These are phyloP conservation scores for Rhododendron ferrugineum DNA, from an alignment of 148 eudicot genomes.

Conservation along the genomic window DNA sequence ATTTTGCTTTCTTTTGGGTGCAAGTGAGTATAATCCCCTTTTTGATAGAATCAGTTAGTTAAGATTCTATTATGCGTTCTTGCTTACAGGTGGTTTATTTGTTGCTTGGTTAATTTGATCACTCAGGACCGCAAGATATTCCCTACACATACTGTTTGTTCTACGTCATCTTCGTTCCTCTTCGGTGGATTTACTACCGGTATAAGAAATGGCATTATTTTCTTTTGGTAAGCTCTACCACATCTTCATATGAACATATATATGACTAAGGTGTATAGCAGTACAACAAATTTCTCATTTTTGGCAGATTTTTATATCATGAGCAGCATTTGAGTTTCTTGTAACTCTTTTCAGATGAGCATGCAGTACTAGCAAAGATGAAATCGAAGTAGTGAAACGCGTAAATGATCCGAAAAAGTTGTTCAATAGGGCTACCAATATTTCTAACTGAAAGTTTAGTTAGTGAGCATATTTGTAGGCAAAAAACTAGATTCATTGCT, in stretches of 20 bases:
- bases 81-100: not conserved
- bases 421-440: not conserved
- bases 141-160: slow-evolving; percentile 81
- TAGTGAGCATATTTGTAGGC: not conserved
- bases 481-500: not conserved
- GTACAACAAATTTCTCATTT: not conserved
- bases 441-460: not conserved
- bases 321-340: not conserved
- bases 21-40: slow-evolving; percentile 56
- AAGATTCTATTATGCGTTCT: not conserved
- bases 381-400: not conserved
- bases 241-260: not conserved
- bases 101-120: slow-evolving; percentile 13
- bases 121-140: slow-evolving; percentile 88
- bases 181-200: slow-evolving; percentile 92
- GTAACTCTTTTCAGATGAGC: not conserved
- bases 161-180: slow-evolving; percentile 83
- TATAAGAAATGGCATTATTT: slow-evolving; percentile 98
- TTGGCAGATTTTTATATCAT: not conserved
- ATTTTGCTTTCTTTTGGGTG: slow-evolving; percentile 94
- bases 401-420: not conserved
- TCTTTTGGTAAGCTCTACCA: slow-evolving; percentile 57
- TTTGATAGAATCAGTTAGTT: not conserved
- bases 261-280: not conserved
- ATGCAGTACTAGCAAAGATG: not conserved